Percentiles rank a stretch among this genome's conserved stretches.
Conservation (phyloP, 768 basidiomycete species). For the Phylloporus rhodoxanthus region DNA sequence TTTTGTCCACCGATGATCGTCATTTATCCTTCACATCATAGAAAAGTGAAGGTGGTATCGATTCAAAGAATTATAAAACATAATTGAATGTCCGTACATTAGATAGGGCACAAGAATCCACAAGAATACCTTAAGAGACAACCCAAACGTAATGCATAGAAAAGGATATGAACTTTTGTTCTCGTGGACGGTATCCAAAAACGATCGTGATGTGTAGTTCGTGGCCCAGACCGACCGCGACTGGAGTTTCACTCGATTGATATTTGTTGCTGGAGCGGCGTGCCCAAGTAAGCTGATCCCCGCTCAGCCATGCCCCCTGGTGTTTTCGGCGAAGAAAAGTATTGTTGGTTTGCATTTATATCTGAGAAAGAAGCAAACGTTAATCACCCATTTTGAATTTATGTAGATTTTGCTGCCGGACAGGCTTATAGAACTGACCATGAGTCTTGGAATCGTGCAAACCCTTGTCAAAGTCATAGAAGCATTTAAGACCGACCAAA, state of each 20-base stretch:
- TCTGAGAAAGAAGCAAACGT: constrained; percentile 33
- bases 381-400: constrained; percentile 34
- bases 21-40: neutral
- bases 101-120: constrained; percentile 14
- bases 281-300: constrained; percentile 40
- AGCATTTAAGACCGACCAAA: constrained; percentile 70
- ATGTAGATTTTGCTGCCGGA: constrained; percentile 21
- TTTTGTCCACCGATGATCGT: neutral
- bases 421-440: constrained; percentile 49
- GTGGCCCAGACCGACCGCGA: neutral
- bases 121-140: neutral
- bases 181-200: constrained; percentile 1
- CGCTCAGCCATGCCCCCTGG: constrained; percentile 43
- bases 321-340: constrained; percentile 35
- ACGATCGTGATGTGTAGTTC: constrained; percentile 1
- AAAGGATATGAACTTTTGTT: neutral
- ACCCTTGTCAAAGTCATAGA: constrained; percentile 79
- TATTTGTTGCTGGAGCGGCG: constrained; percentile 55
- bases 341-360: constrained; percentile 42
- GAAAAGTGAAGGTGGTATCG: neutral
- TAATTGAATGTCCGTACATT: constrained; percentile 21
- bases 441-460: constrained; percentile 65
- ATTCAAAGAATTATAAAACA: constrained; percentile 6
- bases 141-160: neutral
- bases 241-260: constrained; percentile 59